Percentiles rank a stretch among this genome's conserved stretches.
These are phyloP conservation scores for Fusarium sambucinum DNA, from an alignment of 2,329 filamentous ascomycete species.

Conservation along the genomic window DNA sequence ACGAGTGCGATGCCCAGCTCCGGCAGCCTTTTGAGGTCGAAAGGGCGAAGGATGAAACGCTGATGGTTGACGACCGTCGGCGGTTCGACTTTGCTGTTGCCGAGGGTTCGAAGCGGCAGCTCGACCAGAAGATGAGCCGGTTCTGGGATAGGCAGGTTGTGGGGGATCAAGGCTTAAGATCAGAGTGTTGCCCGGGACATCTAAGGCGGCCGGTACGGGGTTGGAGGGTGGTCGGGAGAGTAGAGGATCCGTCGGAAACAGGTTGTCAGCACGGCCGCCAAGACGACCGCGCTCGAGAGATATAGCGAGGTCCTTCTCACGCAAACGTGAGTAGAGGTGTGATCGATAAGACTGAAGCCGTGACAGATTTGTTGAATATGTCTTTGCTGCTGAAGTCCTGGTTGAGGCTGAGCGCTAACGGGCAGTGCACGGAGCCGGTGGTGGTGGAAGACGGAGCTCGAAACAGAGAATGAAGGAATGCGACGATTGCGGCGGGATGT, in stretches of 20 bases:
- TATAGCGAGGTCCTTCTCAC: conserved; percentile 47
- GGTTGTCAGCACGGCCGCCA: conserved; percentile 58
- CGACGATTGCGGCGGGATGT: conserved; percentile 26
- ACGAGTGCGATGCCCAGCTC: conserved; percentile 51
- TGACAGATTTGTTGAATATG: conserved; percentile 19
- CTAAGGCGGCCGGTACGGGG: conserved; percentile 48
- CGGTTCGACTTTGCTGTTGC: conserved; percentile 15
- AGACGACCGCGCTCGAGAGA: conserved; percentile 58
- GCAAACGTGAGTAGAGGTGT: conserved; percentile 38
- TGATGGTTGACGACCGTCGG: conserved; percentile 33
- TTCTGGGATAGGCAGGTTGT: conserved; percentile 50
- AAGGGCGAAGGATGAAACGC: conserved; percentile 54
- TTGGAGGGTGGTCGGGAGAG: conserved; percentile 49
- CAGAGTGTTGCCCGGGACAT: conserved; percentile 47
- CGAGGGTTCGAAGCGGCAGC: conserved; percentile 42
- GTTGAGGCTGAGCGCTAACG: conserved; percentile 23
- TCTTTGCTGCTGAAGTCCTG: conserved; percentile 9
- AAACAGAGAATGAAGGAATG: conserved; percentile 39
- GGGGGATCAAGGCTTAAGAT: conserved; percentile 49
- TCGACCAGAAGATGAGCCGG: conserved; percentile 32
- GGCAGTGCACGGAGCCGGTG: conserved; percentile 34
- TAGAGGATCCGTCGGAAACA: conserved; percentile 64
- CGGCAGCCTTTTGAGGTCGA: conserved; percentile 55
- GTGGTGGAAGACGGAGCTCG: conserved; percentile 30
- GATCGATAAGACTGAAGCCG: conserved; percentile 7